These are phyloP conservation scores for Giardia muris DNA, from an alignment of 208 protist genomes.

Conservation along the genomic window DNA sequence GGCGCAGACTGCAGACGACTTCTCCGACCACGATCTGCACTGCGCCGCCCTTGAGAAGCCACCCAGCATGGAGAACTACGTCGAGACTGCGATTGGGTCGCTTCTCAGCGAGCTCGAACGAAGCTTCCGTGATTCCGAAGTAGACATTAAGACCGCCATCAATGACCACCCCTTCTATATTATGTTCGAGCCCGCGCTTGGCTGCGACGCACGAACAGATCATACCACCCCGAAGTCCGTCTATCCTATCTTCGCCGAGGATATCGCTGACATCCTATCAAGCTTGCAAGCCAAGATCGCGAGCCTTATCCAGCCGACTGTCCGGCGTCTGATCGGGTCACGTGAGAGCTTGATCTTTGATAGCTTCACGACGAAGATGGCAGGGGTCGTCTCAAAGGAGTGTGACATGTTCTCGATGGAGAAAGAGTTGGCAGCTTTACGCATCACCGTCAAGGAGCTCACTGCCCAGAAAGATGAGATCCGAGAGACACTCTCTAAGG, in stretches of 20 bases:
- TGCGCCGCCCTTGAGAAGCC: neutral
- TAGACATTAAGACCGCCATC: neutral
- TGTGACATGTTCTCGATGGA: neutral
- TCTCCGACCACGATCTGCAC: neutral
- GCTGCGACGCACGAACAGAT: slow-evolving; percentile 11
- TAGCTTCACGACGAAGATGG: neutral
- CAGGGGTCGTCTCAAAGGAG: neutral
- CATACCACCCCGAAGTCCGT: neutral
- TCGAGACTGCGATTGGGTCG: neutral
- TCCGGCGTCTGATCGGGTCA: neutral
- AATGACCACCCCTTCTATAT: slow-evolving; percentile 5
- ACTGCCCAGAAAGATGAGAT: neutral
- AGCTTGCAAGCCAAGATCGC: neutral
- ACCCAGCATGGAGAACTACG: neutral
- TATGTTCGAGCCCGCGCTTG: neutral
- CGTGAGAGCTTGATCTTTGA: neutral
- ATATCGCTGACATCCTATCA: neutral
- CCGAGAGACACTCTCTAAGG: neutral
- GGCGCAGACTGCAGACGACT: neutral
- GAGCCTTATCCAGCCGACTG: neutral
- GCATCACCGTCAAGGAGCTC: neutral
- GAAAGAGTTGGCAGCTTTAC: neutral
- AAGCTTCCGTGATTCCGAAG: neutral
- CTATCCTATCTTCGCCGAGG: neutral
- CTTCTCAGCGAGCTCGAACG: neutral